Base-by-base conservation (phyloP, 2,329 filamentous ascomycete species). In the Sphaerulina vaccinii region DNA sequence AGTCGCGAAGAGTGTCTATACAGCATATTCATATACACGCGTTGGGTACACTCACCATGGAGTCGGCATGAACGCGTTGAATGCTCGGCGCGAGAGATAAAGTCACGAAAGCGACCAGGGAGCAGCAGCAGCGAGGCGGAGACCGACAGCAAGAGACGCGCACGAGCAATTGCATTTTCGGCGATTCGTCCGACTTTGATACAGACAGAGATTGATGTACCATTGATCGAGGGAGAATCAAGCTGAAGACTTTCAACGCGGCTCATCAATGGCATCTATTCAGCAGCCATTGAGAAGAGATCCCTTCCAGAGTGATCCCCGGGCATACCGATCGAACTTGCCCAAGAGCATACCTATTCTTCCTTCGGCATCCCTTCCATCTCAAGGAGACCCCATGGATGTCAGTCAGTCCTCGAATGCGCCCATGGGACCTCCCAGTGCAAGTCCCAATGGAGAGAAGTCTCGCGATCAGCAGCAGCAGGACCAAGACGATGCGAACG, bases 191-290 rank as follows among this genome's bases (percentile, higher is more conserved):
- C 18, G 19, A n/a, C 15, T 32, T 41, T 18, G 18, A 33, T 22
- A 22, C 35, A 45, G 13, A 37, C 9, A 54, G 35, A 23, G 46
- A 29, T 39, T 11, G 18, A 21, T 2, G 4, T 7, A 39, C 18
- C 18, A 21, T 8, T 21, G 22, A 5, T 16, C 37, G 13, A 13
- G 18, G 10, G 37, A 18, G 18, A 5, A 37, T 49, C 19, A 18
- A 39, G 15, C 22, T 15, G 38, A n/a, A 23, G 24, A 38, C 29
- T 22, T 23, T 16, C 15, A 13, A n/a, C 2, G 22, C 22, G 10
- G 21, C 19, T 44, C 19, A 33, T 55, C 58, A 48, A 76, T 76
- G 74, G 73, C 74, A 51, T 72, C 73, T 33, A 69, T 74, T 51
- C 68, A 70, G 49, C 72, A 74, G 40, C 64, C 68, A 51, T 68